These are phyloP conservation scores for Peronospora tabacina DNA, from an alignment of 352 stramenopile genomes.

Conservation along the genomic window DNA sequence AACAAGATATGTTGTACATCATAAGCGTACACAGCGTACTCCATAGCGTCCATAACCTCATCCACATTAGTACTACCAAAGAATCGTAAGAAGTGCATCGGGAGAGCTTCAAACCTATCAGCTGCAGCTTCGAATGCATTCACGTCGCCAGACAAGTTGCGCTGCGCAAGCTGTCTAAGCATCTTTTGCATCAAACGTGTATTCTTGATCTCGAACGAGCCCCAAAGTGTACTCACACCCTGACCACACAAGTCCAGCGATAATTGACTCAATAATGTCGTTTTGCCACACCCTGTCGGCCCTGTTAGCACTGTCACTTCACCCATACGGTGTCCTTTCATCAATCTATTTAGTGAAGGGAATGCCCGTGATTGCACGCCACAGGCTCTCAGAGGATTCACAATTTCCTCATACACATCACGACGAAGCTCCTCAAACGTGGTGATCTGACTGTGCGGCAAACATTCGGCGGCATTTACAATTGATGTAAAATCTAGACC, in stretches of 20 bases:
- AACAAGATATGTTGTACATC: slow-evolving; percentile 98
- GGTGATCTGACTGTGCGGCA: slow-evolving; percentile 91
- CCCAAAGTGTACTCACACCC: slow-evolving; percentile 97
- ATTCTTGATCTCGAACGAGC: slow-evolving; percentile 99
- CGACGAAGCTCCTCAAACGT: slow-evolving; percentile 89
- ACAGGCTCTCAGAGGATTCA: slow-evolving; percentile 91
- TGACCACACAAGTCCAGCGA: slow-evolving; percentile 89
- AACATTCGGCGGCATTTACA: slow-evolving; percentile 69
- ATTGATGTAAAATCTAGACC: slow-evolving; percentile 85
- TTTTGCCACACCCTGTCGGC: slow-evolving; percentile 94
- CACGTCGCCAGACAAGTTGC: slow-evolving; percentile 58
- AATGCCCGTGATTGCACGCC: slow-evolving; percentile 91
- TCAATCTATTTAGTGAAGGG: slow-evolving; percentile 90
- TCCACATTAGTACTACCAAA: slow-evolving; percentile 93
- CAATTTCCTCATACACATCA: slow-evolving; percentile 92
- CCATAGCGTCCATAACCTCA: slow-evolving; percentile 97
- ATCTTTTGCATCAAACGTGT: slow-evolving; percentile 96
- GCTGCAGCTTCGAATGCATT: slow-evolving; percentile 71
- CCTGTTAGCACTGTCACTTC: slow-evolving; percentile 98
- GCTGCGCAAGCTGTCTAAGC: slow-evolving; percentile 90
- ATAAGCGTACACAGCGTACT: slow-evolving; percentile 96
- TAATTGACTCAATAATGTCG: slow-evolving; percentile 90
- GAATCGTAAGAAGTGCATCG: slow-evolving; percentile 98
- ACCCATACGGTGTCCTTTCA: slow-evolving; percentile 95
- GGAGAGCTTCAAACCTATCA: slow-evolving; percentile 91